Percentiles rank a stretch among this genome's conserved stretches.
Evolutionary conservation across 306 rosid species (phyloP).

Genomic region (Argentina anserina): DNA sequence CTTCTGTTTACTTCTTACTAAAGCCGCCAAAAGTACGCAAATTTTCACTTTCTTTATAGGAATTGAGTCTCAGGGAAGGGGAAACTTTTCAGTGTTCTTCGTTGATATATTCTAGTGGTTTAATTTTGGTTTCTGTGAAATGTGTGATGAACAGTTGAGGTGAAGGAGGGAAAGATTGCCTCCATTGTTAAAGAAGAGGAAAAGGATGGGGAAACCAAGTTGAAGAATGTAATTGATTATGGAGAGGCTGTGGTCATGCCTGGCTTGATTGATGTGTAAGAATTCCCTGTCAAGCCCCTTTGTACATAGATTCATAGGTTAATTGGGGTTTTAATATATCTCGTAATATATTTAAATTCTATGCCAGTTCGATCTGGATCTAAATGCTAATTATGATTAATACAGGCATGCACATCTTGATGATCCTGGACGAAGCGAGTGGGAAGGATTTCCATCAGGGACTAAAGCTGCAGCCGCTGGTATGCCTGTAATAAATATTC

Average conservation of each 20-base stretch:
- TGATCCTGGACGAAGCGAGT: conserved; percentile 88
- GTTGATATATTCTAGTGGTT: background rate
- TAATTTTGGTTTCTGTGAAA: background rate
- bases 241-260: conserved; percentile 89
- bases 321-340: background rate
- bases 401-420: conserved; percentile 90
- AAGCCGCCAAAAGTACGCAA: background rate
- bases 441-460: conserved; percentile 96
- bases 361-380: background rate
- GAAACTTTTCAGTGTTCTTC: background rate
- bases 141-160: conserved; percentile 59
- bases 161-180: conserved; percentile 63
- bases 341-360: no score
- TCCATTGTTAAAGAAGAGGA: conserved; percentile 59
- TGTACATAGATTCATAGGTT: background rate
- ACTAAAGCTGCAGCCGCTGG: conserved; percentile 98
- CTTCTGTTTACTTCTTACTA: background rate
- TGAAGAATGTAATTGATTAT: conserved; percentile 53
- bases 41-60: background rate
- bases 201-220: conserved; percentile 34
- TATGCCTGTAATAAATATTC: conserved; percentile 9
- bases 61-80: background rate
- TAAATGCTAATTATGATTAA: background rate
- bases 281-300: conserved; percentile 11
- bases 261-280: conserved; percentile 93